These are phyloP conservation scores for Naematelia encephala DNA, from an alignment of 768 basidiomycete genomes.

Conservation along the genomic window DNA sequence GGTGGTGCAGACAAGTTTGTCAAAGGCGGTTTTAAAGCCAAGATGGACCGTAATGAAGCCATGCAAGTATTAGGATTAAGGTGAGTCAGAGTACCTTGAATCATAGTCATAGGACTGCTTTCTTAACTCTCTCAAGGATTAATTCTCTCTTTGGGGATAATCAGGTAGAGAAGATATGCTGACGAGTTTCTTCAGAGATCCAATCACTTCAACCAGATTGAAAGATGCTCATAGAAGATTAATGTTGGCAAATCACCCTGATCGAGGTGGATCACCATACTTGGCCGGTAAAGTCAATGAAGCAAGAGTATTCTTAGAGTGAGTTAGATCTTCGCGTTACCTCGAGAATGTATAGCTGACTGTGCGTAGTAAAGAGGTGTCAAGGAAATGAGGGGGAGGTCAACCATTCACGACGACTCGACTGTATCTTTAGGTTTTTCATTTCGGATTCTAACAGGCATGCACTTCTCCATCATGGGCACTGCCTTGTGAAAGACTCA, in stretches of 20 bases:
- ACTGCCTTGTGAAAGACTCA: too few relatives aligned
- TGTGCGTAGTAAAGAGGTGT: constrained; percentile 8
- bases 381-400: not conserved
- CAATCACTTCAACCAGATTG: constrained; percentile 67
- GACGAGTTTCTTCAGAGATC: constrained; percentile 60
- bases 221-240: constrained; percentile 96
- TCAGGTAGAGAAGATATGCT: not conserved
- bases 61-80: constrained; percentile 85
- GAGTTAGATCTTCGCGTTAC: constrained; percentile 15
- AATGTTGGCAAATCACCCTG: constrained; percentile 98
- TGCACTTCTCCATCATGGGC: not conserved
- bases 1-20: constrained; percentile 74
- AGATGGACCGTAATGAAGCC: constrained; percentile 96
- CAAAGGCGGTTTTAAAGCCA: constrained; percentile 88
- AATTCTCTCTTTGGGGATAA: too few relatives aligned
- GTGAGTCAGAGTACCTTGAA: constrained; percentile 62
- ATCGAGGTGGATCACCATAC: constrained; percentile 97
- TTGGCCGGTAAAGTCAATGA: constrained; percentile 98
- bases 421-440: not conserved
- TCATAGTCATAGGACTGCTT: not conserved
- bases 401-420: not conserved
- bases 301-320: constrained; percentile 84
- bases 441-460: not conserved
- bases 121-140: too few relatives aligned
- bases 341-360: constrained; percentile 2